A percentile compares a stretch with the other conserved stretches of the same genome.
phyloP scores from a whole-genome alignment of 768 basidiomycete genomes.

The Suillus lakei region DNA sequence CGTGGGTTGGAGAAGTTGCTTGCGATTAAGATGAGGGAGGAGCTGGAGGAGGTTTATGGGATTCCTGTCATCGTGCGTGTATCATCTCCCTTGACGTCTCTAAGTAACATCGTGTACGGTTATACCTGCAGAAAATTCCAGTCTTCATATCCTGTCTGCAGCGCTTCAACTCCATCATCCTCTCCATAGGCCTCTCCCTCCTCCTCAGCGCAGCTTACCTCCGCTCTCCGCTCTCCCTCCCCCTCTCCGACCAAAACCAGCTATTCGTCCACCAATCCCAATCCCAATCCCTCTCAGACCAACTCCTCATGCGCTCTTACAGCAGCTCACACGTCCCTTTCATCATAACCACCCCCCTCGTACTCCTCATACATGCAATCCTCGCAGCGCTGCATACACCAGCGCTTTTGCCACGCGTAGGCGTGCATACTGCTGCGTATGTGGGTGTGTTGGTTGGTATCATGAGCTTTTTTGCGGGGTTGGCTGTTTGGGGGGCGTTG shows the following conservation, averaged over 20 bases:
- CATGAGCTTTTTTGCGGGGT: conserved; percentile 71
- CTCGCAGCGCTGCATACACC: conserved; percentile 72
- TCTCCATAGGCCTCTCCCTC: conserved; percentile 66
- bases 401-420: conserved; percentile 68
- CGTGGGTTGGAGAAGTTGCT: conserved; percentile 70
- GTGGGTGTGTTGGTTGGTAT: conserved; percentile 67
- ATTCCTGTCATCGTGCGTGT: conserved; percentile 76
- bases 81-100: neutral
- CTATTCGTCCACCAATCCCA: neutral
- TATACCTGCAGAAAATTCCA: conserved; percentile 63
- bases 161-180: conserved; percentile 72
- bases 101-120: neutral
- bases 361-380: conserved; percentile 53
- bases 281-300: conserved; percentile 22
- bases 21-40: conserved; percentile 67
- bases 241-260: neutral
- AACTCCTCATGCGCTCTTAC: conserved; percentile 15
- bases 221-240: conserved; percentile 49
- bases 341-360: conserved; percentile 45
- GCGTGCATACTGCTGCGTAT: conserved; percentile 79
- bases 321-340: conserved; percentile 39
- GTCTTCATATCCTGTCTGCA: conserved; percentile 80
- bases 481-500: conserved; percentile 75
- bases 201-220: conserved; percentile 63
- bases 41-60: conserved; percentile 81